Evolutionary conservation across 2,329 filamentous ascomycete genomes (phyloP).

Genomic region (Corinectria fuckeliana): DNA sequence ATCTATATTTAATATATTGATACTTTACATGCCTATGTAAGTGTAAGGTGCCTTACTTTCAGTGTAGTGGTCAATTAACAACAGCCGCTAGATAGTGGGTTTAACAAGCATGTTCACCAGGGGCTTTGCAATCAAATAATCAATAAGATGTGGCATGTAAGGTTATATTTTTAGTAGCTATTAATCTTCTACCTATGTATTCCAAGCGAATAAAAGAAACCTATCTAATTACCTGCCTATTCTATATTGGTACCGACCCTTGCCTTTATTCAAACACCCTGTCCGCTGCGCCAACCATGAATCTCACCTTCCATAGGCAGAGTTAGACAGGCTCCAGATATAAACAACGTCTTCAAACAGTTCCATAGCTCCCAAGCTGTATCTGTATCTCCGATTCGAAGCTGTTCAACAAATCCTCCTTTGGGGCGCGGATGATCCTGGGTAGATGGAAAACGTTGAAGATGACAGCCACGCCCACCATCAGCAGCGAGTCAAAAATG

Average conservation of each 20-base stretch:
- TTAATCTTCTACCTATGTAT: neutral
- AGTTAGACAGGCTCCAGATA: no score
- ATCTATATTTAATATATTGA: no score
- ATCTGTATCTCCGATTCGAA: conserved; percentile 6
- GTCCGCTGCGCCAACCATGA: neutral
- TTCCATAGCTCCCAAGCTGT: neutral
- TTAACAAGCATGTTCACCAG: neutral
- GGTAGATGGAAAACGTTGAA: conserved; percentile 16
- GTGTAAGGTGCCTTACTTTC: no score
- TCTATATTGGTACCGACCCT: neutral
- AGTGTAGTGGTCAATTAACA: no score
- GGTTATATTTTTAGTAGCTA: neutral
- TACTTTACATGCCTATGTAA: no score
- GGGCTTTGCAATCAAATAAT: no score
- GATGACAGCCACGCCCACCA: conserved; percentile 32
- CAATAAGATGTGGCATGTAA: neutral
- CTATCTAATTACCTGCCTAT: neutral
- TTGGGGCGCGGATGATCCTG: neutral
- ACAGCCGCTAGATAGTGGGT: no score
- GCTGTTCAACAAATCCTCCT: neutral
- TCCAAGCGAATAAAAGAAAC: neutral
- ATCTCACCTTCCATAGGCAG: neutral
- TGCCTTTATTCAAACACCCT: neutral
- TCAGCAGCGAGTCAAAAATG: conserved; percentile 43
- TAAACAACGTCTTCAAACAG: neutral